Base-by-base conservation (phyloP, 1,139 yeast species). In the Wickerhamomyces sp. region DNA sequence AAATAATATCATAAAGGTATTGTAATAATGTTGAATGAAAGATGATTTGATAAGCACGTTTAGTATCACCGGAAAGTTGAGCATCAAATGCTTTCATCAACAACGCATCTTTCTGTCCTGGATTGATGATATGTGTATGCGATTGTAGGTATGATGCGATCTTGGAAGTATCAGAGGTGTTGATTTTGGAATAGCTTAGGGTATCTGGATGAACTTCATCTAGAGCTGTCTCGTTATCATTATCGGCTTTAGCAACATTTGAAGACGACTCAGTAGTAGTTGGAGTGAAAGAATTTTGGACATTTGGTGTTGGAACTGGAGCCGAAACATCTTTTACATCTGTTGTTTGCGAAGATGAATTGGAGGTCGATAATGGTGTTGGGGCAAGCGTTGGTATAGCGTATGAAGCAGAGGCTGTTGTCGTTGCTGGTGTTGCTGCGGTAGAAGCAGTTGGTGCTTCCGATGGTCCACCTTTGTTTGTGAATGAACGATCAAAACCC, bases 51-150 rank as follows among this genome's bases (percentile, higher is more conserved):
- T 69, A 71, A 2, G 89, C 76, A 12, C 59, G 55, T 5, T 46
- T 41, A 0, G 72, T 55, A 35, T 86, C 70, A 14, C 78, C 81
- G 9, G 70, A 75, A 41, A 89, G 68, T 56, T 88, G 88, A 36
- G 70, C 66, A 51, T 91, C 95, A 57, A 91, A 93, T 0, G 97
- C 95, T 18, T 82, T 79, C 96, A 91, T 89, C 55, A 89, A 68
- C 40, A 93, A 72, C 0, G 95, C 89, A 59, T 93, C 98, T 55
- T 89, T 88, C 55, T 91, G 97, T 41, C 77, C 78, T 47, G 84
- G 89, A 4, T 77, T 75, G 37, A 89, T 76, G 40, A 93, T 84
- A 38, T 70, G 66, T 22, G 86, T 75, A 57, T 85, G 38, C 36
- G 61, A 52, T 45, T 71, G 60, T 48, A 84, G 62, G 55, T 64